Percentiles rank a stretch among this genome's conserved stretches.
Evolutionary conservation across 2,329 filamentous ascomycete species (phyloP).

Genomic region (Leptosphaerulina australis): DNA sequence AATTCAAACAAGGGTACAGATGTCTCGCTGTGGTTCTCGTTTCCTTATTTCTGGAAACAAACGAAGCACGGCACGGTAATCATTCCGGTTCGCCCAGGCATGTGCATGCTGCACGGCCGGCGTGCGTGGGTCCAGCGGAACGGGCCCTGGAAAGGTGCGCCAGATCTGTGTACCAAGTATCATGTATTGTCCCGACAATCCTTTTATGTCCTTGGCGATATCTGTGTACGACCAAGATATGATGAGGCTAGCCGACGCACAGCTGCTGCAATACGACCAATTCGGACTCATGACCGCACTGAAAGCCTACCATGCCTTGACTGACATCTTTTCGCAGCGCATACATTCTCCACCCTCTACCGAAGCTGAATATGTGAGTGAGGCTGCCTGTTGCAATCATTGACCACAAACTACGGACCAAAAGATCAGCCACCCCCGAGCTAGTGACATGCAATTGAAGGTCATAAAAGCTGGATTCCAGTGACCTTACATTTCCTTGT

Average conservation of each 20-base stretch:
- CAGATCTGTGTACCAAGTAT: conserved; percentile 38
- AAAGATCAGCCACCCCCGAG: conserved; percentile 9
- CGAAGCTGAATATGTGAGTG: conserved; percentile 28
- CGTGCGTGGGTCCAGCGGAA: conserved; percentile 31
- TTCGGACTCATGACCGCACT: conserved; percentile 31
- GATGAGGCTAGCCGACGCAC: conserved; percentile 28
- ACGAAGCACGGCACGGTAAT: conserved; percentile 28
- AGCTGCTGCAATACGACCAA: conserved; percentile 35
- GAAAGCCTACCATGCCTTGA: conserved; percentile 25
- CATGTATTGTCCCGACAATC: conserved; percentile 35
- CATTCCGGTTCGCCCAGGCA: conserved; percentile 30
- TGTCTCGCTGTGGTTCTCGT: conserved; percentile 21
- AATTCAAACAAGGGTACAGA: conserved; percentile 24
- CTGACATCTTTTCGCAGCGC: conserved; percentile 25
- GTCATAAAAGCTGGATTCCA: conserved; percentile 10
- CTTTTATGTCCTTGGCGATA: conserved; percentile 44
- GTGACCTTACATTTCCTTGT: not conserved
- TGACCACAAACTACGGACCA: conserved; percentile 20
- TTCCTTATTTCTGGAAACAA: conserved; percentile 22
- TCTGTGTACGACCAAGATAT: conserved; percentile 41
- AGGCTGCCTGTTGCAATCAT: conserved; percentile 33
- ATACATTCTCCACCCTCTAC: conserved; percentile 26
- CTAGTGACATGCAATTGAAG: conserved; percentile 12
- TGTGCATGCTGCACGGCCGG: conserved; percentile 23
- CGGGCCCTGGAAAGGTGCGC: conserved; percentile 34